Conservation (phyloP, 2,329 filamentous ascomycete species). For the Phyllosticta citribraziliensis region DNA sequence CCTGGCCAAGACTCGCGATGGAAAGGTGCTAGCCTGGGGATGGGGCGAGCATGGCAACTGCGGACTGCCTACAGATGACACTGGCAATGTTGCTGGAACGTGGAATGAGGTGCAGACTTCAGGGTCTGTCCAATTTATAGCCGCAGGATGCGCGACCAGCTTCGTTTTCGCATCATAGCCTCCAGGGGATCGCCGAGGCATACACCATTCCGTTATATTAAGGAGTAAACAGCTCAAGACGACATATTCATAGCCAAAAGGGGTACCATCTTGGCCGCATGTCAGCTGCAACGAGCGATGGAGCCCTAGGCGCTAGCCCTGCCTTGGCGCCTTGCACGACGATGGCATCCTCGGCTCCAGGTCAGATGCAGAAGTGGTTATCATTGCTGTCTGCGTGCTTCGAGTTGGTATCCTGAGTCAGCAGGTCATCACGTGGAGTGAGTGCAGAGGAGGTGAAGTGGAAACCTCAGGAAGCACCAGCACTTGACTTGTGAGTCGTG, state of each 20-base stretch:
- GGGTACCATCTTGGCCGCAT: not conserved
- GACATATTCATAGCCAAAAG: not conserved
- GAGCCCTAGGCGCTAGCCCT: not conserved
- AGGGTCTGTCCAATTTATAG: constrained; percentile 50
- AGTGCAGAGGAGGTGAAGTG: not conserved
- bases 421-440: not conserved
- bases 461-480: not conserved
- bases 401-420: not conserved
- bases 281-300: not conserved
- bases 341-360: not conserved
- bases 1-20: constrained; percentile 57
- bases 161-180: constrained; percentile 49
- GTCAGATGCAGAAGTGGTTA: not conserved
- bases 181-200: not conserved
- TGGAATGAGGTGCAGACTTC: constrained; percentile 56
- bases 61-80: constrained; percentile 51
- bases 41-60: constrained; percentile 99
- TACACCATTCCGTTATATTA: not conserved
- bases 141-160: constrained; percentile 84
- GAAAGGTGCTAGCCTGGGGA: constrained; percentile 73
- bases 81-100: constrained; percentile 57
- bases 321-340: not conserved
- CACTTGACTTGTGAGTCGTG: no score
- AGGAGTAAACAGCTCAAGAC: not conserved
- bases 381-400: not conserved